Base-by-base conservation (phyloP, 2,329 filamentous ascomycete species). In the Colletotrichum gloeosporioides region DNA sequence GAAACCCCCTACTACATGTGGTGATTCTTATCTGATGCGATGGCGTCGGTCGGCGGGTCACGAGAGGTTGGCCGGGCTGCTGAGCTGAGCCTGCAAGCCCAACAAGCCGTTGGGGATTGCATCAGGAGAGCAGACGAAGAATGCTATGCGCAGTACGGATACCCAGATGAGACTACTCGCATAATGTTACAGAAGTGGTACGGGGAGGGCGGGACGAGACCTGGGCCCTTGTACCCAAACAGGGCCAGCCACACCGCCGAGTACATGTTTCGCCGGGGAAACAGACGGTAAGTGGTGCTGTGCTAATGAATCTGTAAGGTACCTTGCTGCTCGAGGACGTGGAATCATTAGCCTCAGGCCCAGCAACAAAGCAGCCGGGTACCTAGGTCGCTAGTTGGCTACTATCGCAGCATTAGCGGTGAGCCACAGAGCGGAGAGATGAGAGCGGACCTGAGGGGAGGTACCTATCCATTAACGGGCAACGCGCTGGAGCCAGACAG, bases 231-330 rank as follows among this genome's bases (percentile, higher is more conserved):
- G 70, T 39, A 74, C 57, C 44, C 36, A 62, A 34, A 49, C 64
- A 68, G 64, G 49, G 36, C 70, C 74, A 76, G 68, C 69, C 65
- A 74, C 74, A 76, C 74, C 74, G 74, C 74, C 74, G 70, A 74
- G 31, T 36, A 61, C 29, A n/a, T 62, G 27, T 18, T 27, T 36
- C 57, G 27, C 39, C 66, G 63, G 55, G 55, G 55, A 59, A 59
- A 36, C 61, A 53, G 44, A 53, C 44, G 44, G 44, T 63, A 63
- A 31, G 29, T 63, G 61, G 18, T 31, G 31, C 44, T 53, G 27
- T 63, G n/a, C 61, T 36, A 34, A 13, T 22, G 44, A 53, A 13
- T 53, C 44, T 53, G 36, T 53, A n/a, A 73, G 64, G 36, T 57
- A 59, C 66, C 34, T 61, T 29, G 49, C 64, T 39, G 64, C 36